phyloP scores from a whole-genome alignment of 805 yeast species.

The Myxozyma udenii region DNA sequence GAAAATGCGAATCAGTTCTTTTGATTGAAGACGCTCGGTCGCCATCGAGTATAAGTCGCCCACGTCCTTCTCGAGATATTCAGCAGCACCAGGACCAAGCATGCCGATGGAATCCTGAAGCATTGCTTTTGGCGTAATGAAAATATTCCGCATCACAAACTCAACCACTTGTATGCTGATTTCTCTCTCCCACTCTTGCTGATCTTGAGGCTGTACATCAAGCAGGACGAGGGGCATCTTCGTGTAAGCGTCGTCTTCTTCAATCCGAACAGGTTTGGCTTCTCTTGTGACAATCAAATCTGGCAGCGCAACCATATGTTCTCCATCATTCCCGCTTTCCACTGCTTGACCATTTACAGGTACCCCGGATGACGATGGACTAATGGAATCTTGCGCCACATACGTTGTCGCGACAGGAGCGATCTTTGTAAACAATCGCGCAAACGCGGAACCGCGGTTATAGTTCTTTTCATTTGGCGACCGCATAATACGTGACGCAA shows the following conservation, averaged over 20 bases:
- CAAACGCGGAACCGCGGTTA: slow-evolving; percentile 59
- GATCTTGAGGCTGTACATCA: slow-evolving; percentile 53
- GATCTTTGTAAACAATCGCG: slow-evolving; percentile 61
- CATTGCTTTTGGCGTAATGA: slow-evolving; percentile 49
- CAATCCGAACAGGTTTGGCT: slow-evolving; percentile 16
- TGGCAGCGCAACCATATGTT: slow-evolving; percentile 4
- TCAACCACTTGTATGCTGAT: slow-evolving; percentile 59
- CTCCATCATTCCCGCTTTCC: neutral
- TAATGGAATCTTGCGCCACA: slow-evolving; percentile 22
- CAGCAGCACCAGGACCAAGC: slow-evolving; percentile 76
- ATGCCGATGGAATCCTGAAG: slow-evolving; percentile 48
- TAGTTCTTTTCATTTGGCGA: slow-evolving; percentile 56
- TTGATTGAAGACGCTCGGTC: slow-evolving; percentile 50
- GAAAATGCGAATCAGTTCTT: slow-evolving; percentile 55
- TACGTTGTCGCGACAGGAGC: slow-evolving; percentile 52
- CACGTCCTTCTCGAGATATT: slow-evolving; percentile 37
- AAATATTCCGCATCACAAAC: slow-evolving; percentile 59
- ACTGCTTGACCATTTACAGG: neutral
- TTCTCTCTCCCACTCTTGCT: slow-evolving; percentile 35
- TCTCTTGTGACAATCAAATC: neutral
- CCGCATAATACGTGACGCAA: slow-evolving; percentile 58
- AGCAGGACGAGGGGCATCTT: slow-evolving; percentile 45
- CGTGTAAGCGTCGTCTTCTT: slow-evolving; percentile 13
- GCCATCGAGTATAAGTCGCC: slow-evolving; percentile 44
- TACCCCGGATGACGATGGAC: neutral